Base-by-base conservation (phyloP, 2,329 filamentous ascomycete genomes). In the Xenoacremonium recifei region DNA sequence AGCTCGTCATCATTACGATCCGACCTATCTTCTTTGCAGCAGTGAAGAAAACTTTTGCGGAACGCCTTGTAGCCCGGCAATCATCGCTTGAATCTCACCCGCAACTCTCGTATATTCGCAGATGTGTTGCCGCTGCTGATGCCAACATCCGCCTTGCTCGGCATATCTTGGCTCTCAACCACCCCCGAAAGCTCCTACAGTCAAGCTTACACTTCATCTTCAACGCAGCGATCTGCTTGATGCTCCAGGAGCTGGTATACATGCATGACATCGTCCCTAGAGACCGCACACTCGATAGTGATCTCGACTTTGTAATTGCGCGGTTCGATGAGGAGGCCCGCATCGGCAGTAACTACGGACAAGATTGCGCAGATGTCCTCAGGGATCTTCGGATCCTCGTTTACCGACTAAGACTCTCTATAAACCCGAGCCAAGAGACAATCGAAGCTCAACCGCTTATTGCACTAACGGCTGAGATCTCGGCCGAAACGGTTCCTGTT, bases 161-260 rank as follows among this genome's bases (percentile, higher is more conserved):
- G 15, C 65, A 70, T 41, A 55, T 72, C 9, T 55, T 63, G 4
- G 53, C 60, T 18, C 54, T 69, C 5, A 66, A 65, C 33, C 56
- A 60, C 6, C 60, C 61, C 21, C 59, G 63, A 12, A 72, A 68
- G 47, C 63, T 73, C 3, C 62, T 72, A 7, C 66, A 74, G 30
- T 62, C 67, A 0, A 68, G 69, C 9, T 60, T 76, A 37, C 73
- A 76, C 56, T 67, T 70, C 49, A 64, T 76, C 29, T 76, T 77
- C 61, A 75, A 74, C 52, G 71, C 73, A 3, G 69, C 72, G 41
- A 63, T 75, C 27, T 64, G 75, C 15, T 62, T 77, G 21, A 65
- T 74, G 40, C 62, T 77, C 39, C 65, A 71, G 44, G 65, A 70
- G 44, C 62, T 76, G 18, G 59, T 73, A 3, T 63, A 63, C 30